phyloP scores from a whole-genome alignment of 306 rosid genomes.

The Cucurbita argyrosperma region DNA sequence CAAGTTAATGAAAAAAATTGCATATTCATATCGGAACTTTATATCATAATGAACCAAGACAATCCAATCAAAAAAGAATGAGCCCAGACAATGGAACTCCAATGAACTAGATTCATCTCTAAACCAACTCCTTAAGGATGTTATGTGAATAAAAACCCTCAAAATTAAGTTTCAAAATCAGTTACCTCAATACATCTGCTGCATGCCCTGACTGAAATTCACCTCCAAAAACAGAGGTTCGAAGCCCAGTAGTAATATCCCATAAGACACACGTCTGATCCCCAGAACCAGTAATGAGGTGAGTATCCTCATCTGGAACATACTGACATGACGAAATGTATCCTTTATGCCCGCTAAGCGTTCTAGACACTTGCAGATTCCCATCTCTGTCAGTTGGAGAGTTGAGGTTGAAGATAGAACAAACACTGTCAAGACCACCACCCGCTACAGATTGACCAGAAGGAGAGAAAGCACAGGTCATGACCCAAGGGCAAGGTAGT shows the following conservation, averaged over 20 bases:
- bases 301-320: slow-evolving; percentile 88
- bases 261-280: slow-evolving; percentile 91
- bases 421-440: slow-evolving; percentile 94
- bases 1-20: neutral
- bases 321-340: slow-evolving; percentile 89
- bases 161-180: slow-evolving; percentile 8
- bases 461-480: slow-evolving; percentile 91
- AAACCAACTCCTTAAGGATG: neutral
- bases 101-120: neutral
- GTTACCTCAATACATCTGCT: slow-evolving; percentile 72
- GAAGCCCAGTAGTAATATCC: slow-evolving; percentile 91
- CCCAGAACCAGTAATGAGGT: slow-evolving; percentile 81
- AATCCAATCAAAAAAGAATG: neutral
- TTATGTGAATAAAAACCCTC: slow-evolving; percentile 1
- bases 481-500: slow-evolving; percentile 98
- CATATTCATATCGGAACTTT: neutral
- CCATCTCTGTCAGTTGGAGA: slow-evolving; percentile 74
- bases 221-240: slow-evolving; percentile 92
- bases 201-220: slow-evolving; percentile 99
- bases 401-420: slow-evolving; percentile 86
- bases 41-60: neutral
- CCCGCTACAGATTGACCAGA: slow-evolving; percentile 90
- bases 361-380: slow-evolving; percentile 48
- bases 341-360: slow-evolving; percentile 88
- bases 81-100: neutral